Conservation (phyloP, 1,139 yeast species). For the Candida freyschussii region DNA sequence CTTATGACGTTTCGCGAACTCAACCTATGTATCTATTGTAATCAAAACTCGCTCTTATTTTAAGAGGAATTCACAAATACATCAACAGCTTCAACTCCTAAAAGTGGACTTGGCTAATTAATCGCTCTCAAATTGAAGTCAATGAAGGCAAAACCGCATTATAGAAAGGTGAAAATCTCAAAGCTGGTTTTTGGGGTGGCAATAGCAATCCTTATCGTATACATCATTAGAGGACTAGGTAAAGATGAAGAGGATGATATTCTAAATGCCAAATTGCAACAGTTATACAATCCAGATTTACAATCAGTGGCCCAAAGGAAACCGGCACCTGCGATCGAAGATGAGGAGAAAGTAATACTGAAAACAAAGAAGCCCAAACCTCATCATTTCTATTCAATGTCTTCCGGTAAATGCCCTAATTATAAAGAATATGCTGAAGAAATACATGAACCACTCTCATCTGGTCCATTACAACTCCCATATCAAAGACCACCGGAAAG, state of each 20-base stretch:
- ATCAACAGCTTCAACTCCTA: no score
- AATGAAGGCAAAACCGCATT: constrained; percentile 9
- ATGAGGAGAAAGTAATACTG: constrained; percentile 3
- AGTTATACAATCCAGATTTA: constrained; percentile 10
- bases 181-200: constrained; percentile 9
- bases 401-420: constrained; percentile 23
- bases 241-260: constrained; percentile 13
- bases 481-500: constrained; percentile 68
- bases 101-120: no score
- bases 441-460: constrained; percentile 46
- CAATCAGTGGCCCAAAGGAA: not conserved
- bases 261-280: constrained; percentile 7
- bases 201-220: constrained; percentile 8
- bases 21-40: no score
- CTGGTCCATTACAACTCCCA: constrained; percentile 50
- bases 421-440: constrained; percentile 29
- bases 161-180: constrained; percentile 8
- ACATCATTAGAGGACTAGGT: constrained; percentile 10
- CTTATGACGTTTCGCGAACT: no score
- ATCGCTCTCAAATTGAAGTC: no score
- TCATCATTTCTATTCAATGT: constrained; percentile 11
- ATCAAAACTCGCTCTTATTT: no score
- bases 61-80: no score
- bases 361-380: constrained; percentile 10
- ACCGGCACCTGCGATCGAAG: not conserved